phyloP scores from a whole-genome alignment of 2,329 filamentous ascomycete genomes.

The Penicillium digitatum region DNA sequence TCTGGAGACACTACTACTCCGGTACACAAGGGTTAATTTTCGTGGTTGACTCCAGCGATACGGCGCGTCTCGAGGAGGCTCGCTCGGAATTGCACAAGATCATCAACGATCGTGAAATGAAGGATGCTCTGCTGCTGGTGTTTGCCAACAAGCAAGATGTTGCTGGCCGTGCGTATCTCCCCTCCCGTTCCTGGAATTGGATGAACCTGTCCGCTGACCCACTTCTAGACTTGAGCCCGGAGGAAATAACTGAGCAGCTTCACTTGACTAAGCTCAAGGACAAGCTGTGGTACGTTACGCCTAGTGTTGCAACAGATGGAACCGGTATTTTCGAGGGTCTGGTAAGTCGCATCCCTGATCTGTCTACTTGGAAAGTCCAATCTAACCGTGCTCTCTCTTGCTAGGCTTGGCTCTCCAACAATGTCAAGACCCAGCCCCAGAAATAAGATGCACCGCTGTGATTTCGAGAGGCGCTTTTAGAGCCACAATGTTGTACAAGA shows the following conservation, averaged over 20 bases:
- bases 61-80: constrained; percentile 85
- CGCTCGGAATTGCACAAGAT: constrained; percentile 92
- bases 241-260: constrained; percentile 74
- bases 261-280: constrained; percentile 74
- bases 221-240: constrained; percentile 65
- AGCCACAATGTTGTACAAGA: constrained; percentile 36
- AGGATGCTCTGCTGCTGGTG: constrained; percentile 86
- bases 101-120: constrained; percentile 96
- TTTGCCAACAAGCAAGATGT: constrained; percentile 99
- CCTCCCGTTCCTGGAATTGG: not conserved
- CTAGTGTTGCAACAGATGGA: constrained; percentile 75
- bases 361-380: not conserved
- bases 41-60: constrained; percentile 94
- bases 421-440: constrained; percentile 61
- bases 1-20: constrained; percentile 97
- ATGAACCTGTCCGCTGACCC: constrained; percentile 15
- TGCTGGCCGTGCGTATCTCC: constrained; percentile 59
- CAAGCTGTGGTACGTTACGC: constrained; percentile 80
- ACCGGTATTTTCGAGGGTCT: constrained; percentile 78
- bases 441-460: constrained; percentile 31
- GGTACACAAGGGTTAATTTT: constrained; percentile 98
- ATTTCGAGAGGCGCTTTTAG: constrained; percentile 18
- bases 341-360: constrained; percentile 42
- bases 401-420: constrained; percentile 74
- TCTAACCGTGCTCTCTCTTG: constrained; percentile 9